Conservation (phyloP, 1,139 yeast species). For the Zygoascus hellenicus region DNA sequence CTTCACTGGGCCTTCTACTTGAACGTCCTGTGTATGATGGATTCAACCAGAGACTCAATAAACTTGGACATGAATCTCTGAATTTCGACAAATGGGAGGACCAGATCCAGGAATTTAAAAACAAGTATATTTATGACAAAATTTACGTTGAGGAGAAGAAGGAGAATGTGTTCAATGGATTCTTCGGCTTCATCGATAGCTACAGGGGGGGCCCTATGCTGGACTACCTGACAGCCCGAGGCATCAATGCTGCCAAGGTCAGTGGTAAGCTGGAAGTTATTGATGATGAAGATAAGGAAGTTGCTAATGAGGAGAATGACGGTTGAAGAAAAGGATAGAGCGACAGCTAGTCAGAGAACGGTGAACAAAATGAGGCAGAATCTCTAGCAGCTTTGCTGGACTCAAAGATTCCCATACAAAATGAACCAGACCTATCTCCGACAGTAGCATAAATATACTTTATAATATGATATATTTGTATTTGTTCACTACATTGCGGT, state of each 20-base stretch:
- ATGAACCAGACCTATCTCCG: no score
- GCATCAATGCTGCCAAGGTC: slow-evolving; percentile 36
- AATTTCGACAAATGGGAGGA: slow-evolving; percentile 60
- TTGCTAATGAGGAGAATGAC: slow-evolving; percentile 24
- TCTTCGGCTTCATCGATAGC: slow-evolving; percentile 81
- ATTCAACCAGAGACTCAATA: slow-evolving; percentile 64
- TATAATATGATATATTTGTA: no score
- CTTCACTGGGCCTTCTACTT: slow-evolving; percentile 83
- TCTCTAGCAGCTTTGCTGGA: no score
- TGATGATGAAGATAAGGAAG: slow-evolving; percentile 29
- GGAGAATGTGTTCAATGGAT: slow-evolving; percentile 84
- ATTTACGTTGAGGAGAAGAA: slow-evolving; percentile 83
- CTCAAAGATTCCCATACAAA: no score
- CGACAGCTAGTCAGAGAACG: no score
- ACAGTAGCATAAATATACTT: no score
- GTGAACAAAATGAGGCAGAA: no score
- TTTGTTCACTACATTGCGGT: no score
- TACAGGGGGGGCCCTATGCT: slow-evolving; percentile 59
- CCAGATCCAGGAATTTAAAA: slow-evolving; percentile 81
- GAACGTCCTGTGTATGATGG: slow-evolving; percentile 92
- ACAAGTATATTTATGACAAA: slow-evolving; percentile 83
- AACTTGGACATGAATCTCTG: slow-evolving; percentile 74
- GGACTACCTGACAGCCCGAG: slow-evolving; percentile 68
- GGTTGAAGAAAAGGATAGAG: not conserved
- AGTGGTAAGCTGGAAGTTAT: slow-evolving; percentile 20